phyloP scores from a whole-genome alignment of 768 basidiomycete species.

The Neoboletus magnificus region DNA sequence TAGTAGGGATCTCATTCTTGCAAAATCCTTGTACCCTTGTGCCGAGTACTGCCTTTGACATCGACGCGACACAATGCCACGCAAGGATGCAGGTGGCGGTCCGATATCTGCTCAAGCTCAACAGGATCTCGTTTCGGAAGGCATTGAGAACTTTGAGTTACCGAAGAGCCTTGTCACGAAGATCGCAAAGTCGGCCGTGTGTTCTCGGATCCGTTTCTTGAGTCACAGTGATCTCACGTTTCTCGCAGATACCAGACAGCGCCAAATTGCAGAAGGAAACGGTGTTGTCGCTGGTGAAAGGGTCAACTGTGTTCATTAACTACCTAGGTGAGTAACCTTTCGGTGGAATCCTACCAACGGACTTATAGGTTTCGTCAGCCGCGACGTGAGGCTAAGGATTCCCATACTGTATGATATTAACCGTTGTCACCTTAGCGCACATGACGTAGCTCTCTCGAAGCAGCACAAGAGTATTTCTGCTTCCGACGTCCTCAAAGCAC shows the following conservation, averaged over 20 bases:
- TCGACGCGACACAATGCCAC: constrained; percentile 50
- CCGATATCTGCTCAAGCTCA: constrained; percentile 70
- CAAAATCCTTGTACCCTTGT: too few species aligned
- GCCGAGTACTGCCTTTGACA: neutral
- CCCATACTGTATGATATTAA: constrained; percentile 4
- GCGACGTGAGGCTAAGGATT: constrained; percentile 39
- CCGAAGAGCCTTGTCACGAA: constrained; percentile 80
- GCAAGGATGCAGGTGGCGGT: constrained; percentile 57
- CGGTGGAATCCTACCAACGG: neutral
- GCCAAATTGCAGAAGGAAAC: constrained; percentile 90
- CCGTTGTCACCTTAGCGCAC: constrained; percentile 51
- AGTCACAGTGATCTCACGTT: neutral
- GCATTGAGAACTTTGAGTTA: constrained; percentile 86
- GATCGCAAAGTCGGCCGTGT: constrained; percentile 80
- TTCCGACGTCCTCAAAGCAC: constrained; percentile 84
- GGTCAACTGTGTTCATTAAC: constrained; percentile 93
- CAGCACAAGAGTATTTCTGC: constrained; percentile 88
- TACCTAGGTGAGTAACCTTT: constrained; percentile 64
- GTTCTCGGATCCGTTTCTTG: constrained; percentile 23
- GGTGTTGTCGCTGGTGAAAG: constrained; percentile 77
- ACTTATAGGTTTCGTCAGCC: constrained; percentile 29
- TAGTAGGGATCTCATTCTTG: neutral
- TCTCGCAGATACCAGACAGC: constrained; percentile 69
- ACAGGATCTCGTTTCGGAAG: constrained; percentile 76
- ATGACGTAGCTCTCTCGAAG: constrained; percentile 80